Conservation (phyloP, 441 rosid species). For the Erodium texanum region DNA sequence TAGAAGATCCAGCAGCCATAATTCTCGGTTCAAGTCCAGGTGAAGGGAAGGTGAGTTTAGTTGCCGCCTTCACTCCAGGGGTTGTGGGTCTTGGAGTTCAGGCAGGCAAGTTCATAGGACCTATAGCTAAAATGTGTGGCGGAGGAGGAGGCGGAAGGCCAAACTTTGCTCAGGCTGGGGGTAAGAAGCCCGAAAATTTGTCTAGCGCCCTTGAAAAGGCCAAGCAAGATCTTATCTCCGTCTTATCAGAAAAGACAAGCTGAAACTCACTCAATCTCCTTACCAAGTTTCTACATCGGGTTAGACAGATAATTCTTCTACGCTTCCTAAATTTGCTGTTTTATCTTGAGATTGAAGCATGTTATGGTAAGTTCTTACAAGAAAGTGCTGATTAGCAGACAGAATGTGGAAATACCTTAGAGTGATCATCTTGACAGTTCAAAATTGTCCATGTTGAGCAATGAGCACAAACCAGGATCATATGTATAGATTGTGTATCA, state of each 20-base stretch:
- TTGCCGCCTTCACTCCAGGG: constrained; percentile 70
- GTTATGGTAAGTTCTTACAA: no score
- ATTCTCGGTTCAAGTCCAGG: constrained; percentile 72
- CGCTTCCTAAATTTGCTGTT: background rate
- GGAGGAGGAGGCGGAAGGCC: constrained; percentile 96
- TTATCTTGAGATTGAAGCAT: background rate
- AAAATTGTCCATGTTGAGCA: background rate
- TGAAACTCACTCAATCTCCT: constrained; percentile 18
- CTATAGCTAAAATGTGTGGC: constrained; percentile 73
- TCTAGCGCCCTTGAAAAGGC: constrained; percentile 64
- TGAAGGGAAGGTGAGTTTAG: constrained; percentile 79
- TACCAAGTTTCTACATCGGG: no score
- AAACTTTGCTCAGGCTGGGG: constrained; percentile 90
- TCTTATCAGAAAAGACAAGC: constrained; percentile 46
- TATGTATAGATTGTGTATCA: background rate
- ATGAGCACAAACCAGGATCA: background rate
- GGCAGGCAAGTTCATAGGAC: constrained; percentile 79
- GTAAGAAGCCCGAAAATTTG: constrained; percentile 70
- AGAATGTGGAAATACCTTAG: background rate
- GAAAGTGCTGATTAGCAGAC: background rate
- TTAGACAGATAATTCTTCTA: no score
- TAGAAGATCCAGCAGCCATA: constrained; percentile 71
- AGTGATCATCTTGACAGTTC: background rate
- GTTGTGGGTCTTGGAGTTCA: constrained; percentile 63
- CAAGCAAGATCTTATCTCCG: constrained; percentile 41